Conservation (phyloP, 2,329 filamentous ascomycete genomes). For the Ceratocystis papillata region DNA sequence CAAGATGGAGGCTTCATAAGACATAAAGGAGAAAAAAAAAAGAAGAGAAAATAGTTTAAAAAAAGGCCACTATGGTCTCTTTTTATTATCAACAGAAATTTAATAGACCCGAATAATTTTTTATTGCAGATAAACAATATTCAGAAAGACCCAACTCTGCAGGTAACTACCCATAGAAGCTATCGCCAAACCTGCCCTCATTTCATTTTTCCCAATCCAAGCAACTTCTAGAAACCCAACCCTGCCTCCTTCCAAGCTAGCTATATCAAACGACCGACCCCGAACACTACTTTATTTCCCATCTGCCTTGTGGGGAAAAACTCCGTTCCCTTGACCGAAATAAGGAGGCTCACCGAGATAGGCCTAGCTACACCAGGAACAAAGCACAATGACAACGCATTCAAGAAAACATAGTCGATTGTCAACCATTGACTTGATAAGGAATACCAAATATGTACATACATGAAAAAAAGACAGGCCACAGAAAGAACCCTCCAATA, state of each 20-base stretch:
- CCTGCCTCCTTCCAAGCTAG: not conserved
- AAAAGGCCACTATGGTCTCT: slow-evolving; percentile 3
- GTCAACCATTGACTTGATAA: not conserved
- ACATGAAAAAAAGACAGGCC: not conserved
- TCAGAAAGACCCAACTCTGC: not conserved
- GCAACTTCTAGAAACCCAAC: not conserved
- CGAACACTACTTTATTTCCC: too few relatives aligned
- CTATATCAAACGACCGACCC: not conserved
- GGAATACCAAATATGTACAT: not conserved
- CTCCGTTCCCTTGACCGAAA: not conserved
- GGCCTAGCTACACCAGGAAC: too few relatives aligned
- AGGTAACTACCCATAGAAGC: not conserved
- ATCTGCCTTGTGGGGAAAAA: not conserved
- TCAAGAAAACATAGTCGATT: not conserved
- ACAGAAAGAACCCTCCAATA: not conserved
- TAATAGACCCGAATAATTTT: not conserved
- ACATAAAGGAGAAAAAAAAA: not conserved
- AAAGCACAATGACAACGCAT: too few relatives aligned
- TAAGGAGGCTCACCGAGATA: not conserved
- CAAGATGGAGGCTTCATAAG: not conserved
- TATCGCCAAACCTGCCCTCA: not conserved
- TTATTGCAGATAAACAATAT: not conserved
- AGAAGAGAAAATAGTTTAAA: not conserved
- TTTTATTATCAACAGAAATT: not conserved
- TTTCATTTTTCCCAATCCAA: not conserved